Evolutionary conservation across 345 rosid species (phyloP), one percentile per base, ranked within the genome.

Genomic region (Pistacia vera): DNA sequence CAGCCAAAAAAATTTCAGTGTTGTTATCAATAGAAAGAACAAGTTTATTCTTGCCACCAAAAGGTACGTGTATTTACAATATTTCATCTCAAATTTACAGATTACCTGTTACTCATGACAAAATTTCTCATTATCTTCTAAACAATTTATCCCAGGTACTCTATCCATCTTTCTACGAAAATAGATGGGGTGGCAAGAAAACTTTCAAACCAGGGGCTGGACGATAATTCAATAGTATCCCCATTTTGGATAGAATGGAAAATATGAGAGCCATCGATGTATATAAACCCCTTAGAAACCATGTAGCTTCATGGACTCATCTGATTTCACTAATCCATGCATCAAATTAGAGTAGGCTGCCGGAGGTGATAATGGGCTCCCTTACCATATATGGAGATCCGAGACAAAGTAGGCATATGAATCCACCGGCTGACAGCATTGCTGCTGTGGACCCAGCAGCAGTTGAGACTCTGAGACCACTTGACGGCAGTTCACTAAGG

Each of bases 381-480:
- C 99, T 92, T 49, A 93, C 97, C 97, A 95, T 88, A 56, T 87
- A 95, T 93, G 97, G 63, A 92, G 88, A 81, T 90, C 91, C 63
- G 79, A 51, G 94, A 92, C 70, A 87, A 73, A 72, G 88, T 86
- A 44, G 97, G 94, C 96, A 95, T 89, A 78, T 66, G 30, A 85
- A 88, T 69, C 98, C 99, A 77, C 99, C 97, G 11, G 97, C 97
- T 17, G 98, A 95, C 30, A 78, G 90, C 97, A 92, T 95, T 72
- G 99, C 97, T 7, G 97, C 97, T 0, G 99, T 92, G 58, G 97
- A 92, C 63, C 98, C 99, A 67, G 93, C 90, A 16, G 98, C 93
- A 51, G 93, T 91, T 56, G 97, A 95, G 67, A 92, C 86, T 89
- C 97, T 88, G 38, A 95, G 85, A 75, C 99, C 99, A 68, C 99